Evolutionary conservation across 345 rosid genomes (phyloP).

Genomic region (Boechera retrofracta): DNA sequence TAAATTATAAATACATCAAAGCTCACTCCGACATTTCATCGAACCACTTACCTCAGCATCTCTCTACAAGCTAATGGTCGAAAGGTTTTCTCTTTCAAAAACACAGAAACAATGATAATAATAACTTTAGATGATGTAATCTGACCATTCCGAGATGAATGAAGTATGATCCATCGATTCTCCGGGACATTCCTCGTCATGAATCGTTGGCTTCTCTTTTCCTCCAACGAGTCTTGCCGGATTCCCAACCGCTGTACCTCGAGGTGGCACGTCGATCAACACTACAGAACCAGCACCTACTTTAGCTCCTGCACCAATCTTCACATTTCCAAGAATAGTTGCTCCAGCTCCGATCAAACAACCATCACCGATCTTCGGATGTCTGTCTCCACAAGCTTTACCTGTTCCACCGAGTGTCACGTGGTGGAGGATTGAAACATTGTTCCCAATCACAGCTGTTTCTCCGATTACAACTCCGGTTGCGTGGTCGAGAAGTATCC

Average conservation of each 20-base stretch:
- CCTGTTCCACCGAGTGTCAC: constrained; percentile 96
- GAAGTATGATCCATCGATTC: constrained; percentile 99
- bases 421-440: constrained; percentile 90
- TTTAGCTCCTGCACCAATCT: constrained; percentile 89
- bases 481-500: constrained; percentile 87
- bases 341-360: constrained; percentile 96
- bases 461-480: constrained; percentile 93
- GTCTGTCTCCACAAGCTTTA: constrained; percentile 77
- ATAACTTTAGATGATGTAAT: constrained; percentile 56
- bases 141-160: constrained; percentile 92
- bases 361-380: constrained; percentile 95
- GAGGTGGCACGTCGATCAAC: constrained; percentile 73
- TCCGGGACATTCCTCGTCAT: constrained; percentile 76
- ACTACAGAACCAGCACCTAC: constrained; percentile 95
- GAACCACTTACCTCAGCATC: background rate
- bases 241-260: constrained; percentile 90
- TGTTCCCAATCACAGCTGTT: constrained; percentile 90
- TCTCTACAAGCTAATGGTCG: background rate
- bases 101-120: constrained; percentile 4
- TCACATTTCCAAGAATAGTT: constrained; percentile 82
- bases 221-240: constrained; percentile 96
- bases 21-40: constrained; percentile 8
- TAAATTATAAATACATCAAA: constrained; percentile 16
- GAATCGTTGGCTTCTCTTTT: constrained; percentile 66
- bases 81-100: constrained; percentile 1